Percentiles rank a stretch among this genome's conserved stretches.
phyloP scores from a whole-genome alignment of 176 grass and related monocot genomes.

The Miscanthus lutarioriparius region DNA sequence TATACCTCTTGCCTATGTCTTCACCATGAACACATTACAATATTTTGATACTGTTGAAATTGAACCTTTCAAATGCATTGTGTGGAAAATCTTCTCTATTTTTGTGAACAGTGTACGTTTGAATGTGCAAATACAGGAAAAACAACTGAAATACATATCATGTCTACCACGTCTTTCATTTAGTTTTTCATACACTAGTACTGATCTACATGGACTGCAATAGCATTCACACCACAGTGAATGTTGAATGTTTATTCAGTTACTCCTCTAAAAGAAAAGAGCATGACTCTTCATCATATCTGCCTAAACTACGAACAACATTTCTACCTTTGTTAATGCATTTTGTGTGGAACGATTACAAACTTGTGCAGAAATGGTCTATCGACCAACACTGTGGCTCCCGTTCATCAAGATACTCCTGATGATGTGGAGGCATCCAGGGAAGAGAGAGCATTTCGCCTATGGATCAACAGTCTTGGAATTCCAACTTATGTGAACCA shows the following conservation, averaged over 20 bases:
- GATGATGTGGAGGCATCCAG: constrained; percentile 79
- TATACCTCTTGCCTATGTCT: neutral
- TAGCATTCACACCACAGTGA: neutral
- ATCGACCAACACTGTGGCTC: constrained; percentile 56
- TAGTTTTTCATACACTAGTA: neutral
- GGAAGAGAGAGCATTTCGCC: constrained; percentile 91
- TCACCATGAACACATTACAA: neutral
- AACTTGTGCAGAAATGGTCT: constrained; percentile 85
- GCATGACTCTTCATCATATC: neutral
- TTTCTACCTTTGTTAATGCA: neutral
- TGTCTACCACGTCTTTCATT: neutral
- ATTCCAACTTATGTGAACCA: constrained; percentile 88
- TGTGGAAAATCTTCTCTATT: neutral
- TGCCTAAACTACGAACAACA: neutral
- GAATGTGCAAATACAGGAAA: neutral
- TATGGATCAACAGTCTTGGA: constrained; percentile 99
- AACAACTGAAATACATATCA: neutral
- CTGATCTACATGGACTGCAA: neutral
- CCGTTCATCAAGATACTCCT: constrained; percentile 55
- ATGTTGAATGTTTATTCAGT: neutral
- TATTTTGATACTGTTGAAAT: neutral
- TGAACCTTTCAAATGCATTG: neutral
- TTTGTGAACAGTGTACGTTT: neutral
- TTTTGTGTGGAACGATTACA: constrained; percentile 20
- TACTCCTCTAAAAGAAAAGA: neutral